phyloP scores from a whole-genome alignment of 345 rosid genomes.

The Punica granatum region DNA sequence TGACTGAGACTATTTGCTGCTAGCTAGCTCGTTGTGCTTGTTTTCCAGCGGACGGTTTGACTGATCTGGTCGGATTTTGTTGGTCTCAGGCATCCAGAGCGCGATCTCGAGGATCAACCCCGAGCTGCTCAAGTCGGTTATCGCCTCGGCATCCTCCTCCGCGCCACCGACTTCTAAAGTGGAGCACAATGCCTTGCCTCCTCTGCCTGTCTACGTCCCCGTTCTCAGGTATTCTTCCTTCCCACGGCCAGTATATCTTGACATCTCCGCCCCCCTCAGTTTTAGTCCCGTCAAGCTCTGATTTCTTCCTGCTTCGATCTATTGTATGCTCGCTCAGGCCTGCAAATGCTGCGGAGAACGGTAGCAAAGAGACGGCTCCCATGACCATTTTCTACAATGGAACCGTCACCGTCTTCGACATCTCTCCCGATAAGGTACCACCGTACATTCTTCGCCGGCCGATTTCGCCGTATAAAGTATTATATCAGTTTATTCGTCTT shows the following conservation, averaged over 20 bases:
- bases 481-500: neutral
- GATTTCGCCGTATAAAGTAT: neutral
- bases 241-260: too few relatives aligned
- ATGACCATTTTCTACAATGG: slow-evolving; percentile 91
- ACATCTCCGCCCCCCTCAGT: neutral
- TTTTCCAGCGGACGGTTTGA: neutral
- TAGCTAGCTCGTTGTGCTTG: fast-evolving
- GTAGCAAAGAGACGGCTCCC: slow-evolving; percentile 35
- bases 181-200: slow-evolving; percentile 21
- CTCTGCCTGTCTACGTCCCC: slow-evolving; percentile 30
- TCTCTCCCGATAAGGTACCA: slow-evolving; percentile 51
- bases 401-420: slow-evolving; percentile 52
- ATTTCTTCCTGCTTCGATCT: neutral
- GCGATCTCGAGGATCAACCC: slow-evolving; percentile 84
- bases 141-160: slow-evolving; percentile 38
- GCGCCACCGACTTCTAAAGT: slow-evolving; percentile 44
- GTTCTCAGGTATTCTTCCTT: slow-evolving; percentile 45
- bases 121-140: slow-evolving; percentile 56
- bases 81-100: slow-evolving; percentile 50
- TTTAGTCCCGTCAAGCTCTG: neutral
- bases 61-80: neutral
- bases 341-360: neutral
- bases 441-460: too few relatives aligned
- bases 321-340: neutral
- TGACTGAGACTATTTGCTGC: neutral